A percentile compares a stretch with the other conserved stretches of the same genome.
phyloP scores from a whole-genome alignment of 2,329 filamentous ascomycete species.

The Arthrobotrys iridis region DNA sequence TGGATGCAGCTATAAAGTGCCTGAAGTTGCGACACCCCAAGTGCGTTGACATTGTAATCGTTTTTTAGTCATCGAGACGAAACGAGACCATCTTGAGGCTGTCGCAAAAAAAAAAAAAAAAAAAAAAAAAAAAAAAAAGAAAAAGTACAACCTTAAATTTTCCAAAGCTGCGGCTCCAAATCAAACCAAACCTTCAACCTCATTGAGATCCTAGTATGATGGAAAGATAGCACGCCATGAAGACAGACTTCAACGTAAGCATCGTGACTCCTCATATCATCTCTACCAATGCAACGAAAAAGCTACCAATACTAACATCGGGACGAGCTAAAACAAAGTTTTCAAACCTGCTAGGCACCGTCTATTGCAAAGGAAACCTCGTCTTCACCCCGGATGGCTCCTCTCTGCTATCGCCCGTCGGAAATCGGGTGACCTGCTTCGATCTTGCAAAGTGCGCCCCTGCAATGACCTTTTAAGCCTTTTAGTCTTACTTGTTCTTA shows the following conservation, averaged over 20 bases:
- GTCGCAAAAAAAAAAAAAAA: no score
- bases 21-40: no score
- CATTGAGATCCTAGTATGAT: slow-evolving; percentile 47
- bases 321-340: slow-evolving; percentile 71
- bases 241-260: slow-evolving; percentile 95
- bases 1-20: no score
- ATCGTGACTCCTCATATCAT: background rate
- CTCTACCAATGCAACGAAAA: background rate
- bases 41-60: slow-evolving; percentile 24
- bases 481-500: background rate
- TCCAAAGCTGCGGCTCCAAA: slow-evolving; percentile 32
- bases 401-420: slow-evolving; percentile 93
- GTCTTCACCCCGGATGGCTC: slow-evolving; percentile 96
- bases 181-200: slow-evolving; percentile 28
- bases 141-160: slow-evolving; percentile 41
- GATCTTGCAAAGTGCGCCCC: slow-evolving; percentile 85
- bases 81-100: slow-evolving; percentile 14
- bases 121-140: no score
- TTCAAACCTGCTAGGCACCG: slow-evolving; percentile 96
- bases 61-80: slow-evolving; percentile 26
- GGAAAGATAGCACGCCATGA: slow-evolving; percentile 72
- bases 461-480: background rate
- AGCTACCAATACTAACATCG: slow-evolving; percentile 1
- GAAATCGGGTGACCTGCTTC: slow-evolving; percentile 94
- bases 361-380: slow-evolving; percentile 97